Percentiles rank a stretch among this genome's conserved stretches.
phyloP scores from a whole-genome alignment of 2,329 filamentous ascomycete species.

The Penicillium sp. region DNA sequence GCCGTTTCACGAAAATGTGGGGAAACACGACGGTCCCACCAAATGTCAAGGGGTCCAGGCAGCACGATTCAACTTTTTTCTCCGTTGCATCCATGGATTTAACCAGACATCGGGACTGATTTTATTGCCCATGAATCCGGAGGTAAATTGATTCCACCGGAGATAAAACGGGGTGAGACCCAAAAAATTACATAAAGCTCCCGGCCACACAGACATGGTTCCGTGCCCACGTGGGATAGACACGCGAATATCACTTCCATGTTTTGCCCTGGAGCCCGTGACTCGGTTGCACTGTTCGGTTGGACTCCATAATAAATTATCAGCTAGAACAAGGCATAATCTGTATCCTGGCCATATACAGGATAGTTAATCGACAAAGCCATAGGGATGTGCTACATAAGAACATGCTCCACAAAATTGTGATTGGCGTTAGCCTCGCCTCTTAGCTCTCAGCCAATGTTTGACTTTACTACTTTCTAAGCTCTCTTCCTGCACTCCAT shows the following conservation, averaged over 20 bases:
- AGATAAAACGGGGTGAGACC: neutral
- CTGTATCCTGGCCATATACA: no score
- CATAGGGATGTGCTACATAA: no score
- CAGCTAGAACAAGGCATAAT: neutral
- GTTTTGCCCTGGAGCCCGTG: no score
- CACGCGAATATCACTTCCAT: neutral
- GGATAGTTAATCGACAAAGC: no score
- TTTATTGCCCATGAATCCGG: neutral
- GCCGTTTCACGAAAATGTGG: neutral
- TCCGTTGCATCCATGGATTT: neutral
- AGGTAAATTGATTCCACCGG: neutral
- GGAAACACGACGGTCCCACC: neutral
- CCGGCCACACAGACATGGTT: neutral
- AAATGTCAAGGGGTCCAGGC: neutral
- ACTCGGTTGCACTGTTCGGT: neutral
- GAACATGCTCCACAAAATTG: no score
- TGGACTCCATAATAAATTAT: neutral
- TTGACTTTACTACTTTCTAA: no score
- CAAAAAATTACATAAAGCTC: neutral
- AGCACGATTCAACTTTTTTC: neutral
- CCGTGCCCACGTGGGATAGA: neutral
- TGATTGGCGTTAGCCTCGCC: no score
- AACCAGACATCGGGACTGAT: neutral
- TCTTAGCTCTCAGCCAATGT: no score
- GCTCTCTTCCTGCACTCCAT: no score